These are phyloP conservation scores for Fusarium cyanostomum DNA, from an alignment of 2,329 filamentous ascomycete genomes.

Conservation along the genomic window DNA sequence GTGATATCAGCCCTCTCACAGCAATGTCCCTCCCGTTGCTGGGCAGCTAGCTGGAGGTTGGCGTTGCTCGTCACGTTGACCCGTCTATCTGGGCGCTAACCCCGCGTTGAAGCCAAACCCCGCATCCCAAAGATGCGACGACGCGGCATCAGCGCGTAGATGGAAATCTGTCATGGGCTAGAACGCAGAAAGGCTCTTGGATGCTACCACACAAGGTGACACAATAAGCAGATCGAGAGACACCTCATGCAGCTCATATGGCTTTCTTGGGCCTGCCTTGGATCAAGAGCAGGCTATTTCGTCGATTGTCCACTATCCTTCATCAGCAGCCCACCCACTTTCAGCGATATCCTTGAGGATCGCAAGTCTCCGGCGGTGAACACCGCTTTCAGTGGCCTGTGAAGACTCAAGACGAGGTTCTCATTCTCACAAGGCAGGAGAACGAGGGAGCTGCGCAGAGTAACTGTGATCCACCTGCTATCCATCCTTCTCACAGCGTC, in stretches of 20 bases:
- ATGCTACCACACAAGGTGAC: too few relatives aligned
- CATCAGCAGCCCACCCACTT: constrained; percentile 34
- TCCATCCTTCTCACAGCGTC: not conserved
- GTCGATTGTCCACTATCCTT: constrained; percentile 26
- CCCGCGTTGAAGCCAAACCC: constrained; percentile 44
- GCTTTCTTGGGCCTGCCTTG: constrained; percentile 17
- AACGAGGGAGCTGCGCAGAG: constrained; percentile 1
- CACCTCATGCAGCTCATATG: constrained; percentile 27
- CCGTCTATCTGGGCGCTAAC: constrained; percentile 39
- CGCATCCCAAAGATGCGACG: constrained; percentile 35
- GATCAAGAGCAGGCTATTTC: not conserved
- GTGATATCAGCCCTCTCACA: constrained; percentile 30
- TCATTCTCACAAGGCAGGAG: constrained; percentile 1
- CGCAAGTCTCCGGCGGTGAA: constrained; percentile 41
- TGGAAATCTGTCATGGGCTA: constrained; percentile 27
- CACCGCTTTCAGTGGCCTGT: constrained; percentile 3
- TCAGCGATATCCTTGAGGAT: constrained; percentile 15
- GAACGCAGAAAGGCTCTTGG: constrained; percentile 18
- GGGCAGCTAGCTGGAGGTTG: not conserved
- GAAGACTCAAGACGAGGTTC: constrained; percentile 12
- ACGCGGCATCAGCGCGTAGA: constrained; percentile 45
- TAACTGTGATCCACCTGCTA: not conserved
- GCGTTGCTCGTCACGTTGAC: constrained; percentile 37
- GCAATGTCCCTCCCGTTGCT: not conserved
- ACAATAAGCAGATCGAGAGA: not conserved